Percentiles rank a stretch among this genome's conserved stretches.
Conservation (phyloP, 2,329 filamentous ascomycete species). For the Orbilia brochopaga region DNA sequence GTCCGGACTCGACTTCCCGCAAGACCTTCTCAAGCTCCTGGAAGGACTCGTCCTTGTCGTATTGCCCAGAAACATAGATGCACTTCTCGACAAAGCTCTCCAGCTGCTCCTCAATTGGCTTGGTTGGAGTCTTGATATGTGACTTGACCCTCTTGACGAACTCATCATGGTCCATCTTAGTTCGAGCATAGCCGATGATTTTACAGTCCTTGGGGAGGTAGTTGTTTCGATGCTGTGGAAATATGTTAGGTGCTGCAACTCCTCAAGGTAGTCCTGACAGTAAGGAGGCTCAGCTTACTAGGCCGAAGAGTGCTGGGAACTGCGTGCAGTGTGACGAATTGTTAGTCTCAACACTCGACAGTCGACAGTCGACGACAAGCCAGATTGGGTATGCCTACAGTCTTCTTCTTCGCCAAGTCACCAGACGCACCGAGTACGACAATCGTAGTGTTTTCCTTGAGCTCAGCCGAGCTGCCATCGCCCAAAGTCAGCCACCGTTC, state of each 20-base stretch:
- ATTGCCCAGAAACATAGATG: conserved; percentile 95
- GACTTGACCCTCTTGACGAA: conserved; percentile 93
- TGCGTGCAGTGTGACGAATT: conserved; percentile 57
- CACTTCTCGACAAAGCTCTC: conserved; percentile 86
- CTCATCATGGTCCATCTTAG: conserved; percentile 98
- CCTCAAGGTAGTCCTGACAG: conserved; percentile 37
- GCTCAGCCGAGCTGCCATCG: conserved; percentile 76
- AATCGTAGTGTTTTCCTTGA: conserved; percentile 98
- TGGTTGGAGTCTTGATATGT: conserved; percentile 98
- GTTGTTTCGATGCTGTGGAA: conserved; percentile 87
- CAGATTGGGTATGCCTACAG: conserved; percentile 66
- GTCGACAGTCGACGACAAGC: conserved; percentile 42
- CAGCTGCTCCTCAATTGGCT: conserved; percentile 94
- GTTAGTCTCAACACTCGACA: conserved; percentile 55
- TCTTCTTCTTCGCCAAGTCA: conserved; percentile 99
- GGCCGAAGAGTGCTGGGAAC: conserved; percentile 96
- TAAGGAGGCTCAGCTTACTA: conserved; percentile 69
- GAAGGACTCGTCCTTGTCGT: conserved; percentile 96
- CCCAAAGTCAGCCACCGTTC: conserved; percentile 20
- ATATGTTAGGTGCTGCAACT: conserved; percentile 12
- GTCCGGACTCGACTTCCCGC: conserved; percentile 79
- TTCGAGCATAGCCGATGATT: conserved; percentile 98
- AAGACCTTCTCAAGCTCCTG: conserved; percentile 82
- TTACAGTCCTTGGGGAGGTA: conserved; percentile 96
- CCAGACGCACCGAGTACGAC: conserved; percentile 96